Conservation (phyloP, 108 stramenopile species). For the Pseudonitzschia delicatissima region DNA sequence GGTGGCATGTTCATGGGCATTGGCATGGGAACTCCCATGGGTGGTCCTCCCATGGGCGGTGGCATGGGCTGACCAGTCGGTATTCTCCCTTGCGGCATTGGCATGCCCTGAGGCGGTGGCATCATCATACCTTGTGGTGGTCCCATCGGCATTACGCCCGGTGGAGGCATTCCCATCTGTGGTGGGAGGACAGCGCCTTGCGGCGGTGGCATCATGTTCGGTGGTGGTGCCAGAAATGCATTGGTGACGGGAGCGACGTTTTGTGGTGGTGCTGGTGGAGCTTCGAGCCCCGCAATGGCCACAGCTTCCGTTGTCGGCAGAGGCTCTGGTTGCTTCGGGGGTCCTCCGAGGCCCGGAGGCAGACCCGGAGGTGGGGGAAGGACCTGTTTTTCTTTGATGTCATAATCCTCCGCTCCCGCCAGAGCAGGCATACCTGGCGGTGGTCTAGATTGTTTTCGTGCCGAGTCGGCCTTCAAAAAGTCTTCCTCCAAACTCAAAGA, state of each 20-base stretch:
- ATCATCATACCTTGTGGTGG: slow-evolving; percentile 12
- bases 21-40: slow-evolving; percentile 21
- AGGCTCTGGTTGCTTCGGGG: background rate
- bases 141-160: background rate
- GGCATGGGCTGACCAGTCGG: background rate
- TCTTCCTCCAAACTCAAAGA: slow-evolving; percentile 64
- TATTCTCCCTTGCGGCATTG: background rate
- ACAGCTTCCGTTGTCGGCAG: slow-evolving; percentile 3
- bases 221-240: slow-evolving; percentile 25
- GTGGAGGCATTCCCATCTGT: slow-evolving; percentile 13
- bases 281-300: slow-evolving; percentile 20
- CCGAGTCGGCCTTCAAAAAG: slow-evolving; percentile 76
- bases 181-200: slow-evolving; percentile 20
- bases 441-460: slow-evolving; percentile 41
- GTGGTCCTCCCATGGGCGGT: background rate
- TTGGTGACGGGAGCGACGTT: background rate
- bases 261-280: slow-evolving; percentile 11
- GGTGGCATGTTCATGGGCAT: slow-evolving; percentile 22
- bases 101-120: background rate
- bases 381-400: slow-evolving; percentile 33
- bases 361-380: slow-evolving; percentile 38
- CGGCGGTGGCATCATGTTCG: slow-evolving; percentile 13
- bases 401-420: slow-evolving; percentile 43
- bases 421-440: slow-evolving; percentile 25
- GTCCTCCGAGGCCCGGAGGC: background rate